Conservation (phyloP, 202 grass and related monocot genomes). For the Cymbopogon flexuosus region DNA sequence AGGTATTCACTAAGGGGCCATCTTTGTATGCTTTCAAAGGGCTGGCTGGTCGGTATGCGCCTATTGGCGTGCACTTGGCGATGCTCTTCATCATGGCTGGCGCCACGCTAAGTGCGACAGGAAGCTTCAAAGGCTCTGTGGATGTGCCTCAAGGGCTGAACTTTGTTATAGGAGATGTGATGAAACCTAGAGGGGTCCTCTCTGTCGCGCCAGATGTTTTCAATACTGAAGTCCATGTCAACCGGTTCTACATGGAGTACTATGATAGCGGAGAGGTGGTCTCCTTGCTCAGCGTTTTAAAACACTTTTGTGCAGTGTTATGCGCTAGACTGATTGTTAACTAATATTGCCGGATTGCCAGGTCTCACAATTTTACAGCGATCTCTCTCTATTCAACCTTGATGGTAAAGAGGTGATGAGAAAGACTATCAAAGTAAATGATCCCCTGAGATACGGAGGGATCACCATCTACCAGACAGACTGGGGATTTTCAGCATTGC, state of each 20-base stretch:
- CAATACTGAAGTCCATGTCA: conserved; percentile 87
- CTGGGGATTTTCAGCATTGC: conserved; percentile 85
- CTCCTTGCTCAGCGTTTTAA: not conserved
- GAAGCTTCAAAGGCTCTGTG: conserved; percentile 82
- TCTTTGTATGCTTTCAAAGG: conserved; percentile 90
- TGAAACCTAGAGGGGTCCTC: conserved; percentile 71
- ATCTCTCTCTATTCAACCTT: conserved; percentile 80
- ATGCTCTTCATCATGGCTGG: conserved; percentile 96
- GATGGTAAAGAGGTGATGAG: conserved; percentile 87
- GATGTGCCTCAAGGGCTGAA: conserved; percentile 91
- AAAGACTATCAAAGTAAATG: conserved; percentile 92
- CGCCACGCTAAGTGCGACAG: conserved; percentile 74
- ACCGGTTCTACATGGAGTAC: conserved; percentile 95
- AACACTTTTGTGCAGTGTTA: not conserved
- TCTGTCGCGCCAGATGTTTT: conserved; percentile 58
- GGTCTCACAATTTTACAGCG: conserved; percentile 91
- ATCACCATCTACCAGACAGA: conserved; percentile 96
- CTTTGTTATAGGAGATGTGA: conserved; percentile 85
- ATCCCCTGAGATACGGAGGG: conserved; percentile 82
- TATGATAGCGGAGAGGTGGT: conserved; percentile 95
- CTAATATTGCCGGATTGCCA: conserved; percentile 24
- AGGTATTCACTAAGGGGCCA: conserved; percentile 84
- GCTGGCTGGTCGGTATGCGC: conserved; percentile 67
- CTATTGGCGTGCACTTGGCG: conserved; percentile 83
- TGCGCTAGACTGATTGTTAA: not conserved